These are phyloP conservation scores for Apiotrichum sp. DNA, from an alignment of 1,284 basidiomycete genomes.

Conservation along the genomic window DNA sequence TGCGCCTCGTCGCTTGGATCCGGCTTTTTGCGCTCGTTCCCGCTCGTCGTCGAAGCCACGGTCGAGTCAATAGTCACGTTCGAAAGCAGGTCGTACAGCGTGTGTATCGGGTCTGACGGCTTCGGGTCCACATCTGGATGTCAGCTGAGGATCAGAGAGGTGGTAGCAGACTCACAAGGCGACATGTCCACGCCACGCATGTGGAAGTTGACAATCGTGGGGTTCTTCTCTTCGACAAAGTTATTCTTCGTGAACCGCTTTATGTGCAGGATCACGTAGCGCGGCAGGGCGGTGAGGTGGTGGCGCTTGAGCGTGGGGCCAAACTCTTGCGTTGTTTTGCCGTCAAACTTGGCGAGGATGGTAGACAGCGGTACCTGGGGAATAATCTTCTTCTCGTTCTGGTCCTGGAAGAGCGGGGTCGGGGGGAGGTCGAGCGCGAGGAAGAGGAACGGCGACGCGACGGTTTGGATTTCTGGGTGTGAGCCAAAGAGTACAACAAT, in stretches of 20 bases:
- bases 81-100: conserved; percentile 87
- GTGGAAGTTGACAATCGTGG: conserved; percentile 96
- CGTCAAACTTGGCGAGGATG: conserved; percentile 94
- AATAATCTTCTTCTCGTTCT: conserved; percentile 94
- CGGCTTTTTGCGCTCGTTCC: conserved; percentile 21
- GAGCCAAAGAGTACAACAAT: not conserved
- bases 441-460: conserved; percentile 85
- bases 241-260: conserved; percentile 97
- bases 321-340: conserved; percentile 76
- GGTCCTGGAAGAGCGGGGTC: conserved; percentile 91
- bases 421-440: conserved; percentile 92
- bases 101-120: conserved; percentile 54
- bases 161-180: conserved; percentile 69
- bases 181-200: conserved; percentile 83
- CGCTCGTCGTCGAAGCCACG: conserved; percentile 67
- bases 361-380: conserved; percentile 90
- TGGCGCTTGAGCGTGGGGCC: conserved; percentile 79
- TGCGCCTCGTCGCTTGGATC: conserved; percentile 29
- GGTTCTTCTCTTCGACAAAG: conserved; percentile 98
- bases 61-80: conserved; percentile 89
- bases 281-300: conserved; percentile 81
- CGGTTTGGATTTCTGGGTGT: conserved; percentile 70
- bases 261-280: conserved; percentile 89
- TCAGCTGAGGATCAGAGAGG: too few relatives aligned
- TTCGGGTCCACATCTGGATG: conserved; percentile 66